Percentiles rank a stretch among this genome's conserved stretches.
Evolutionary conservation across 495 filamentous ascomycete genomes (phyloP).

Genomic region (Penicillium angulare): DNA sequence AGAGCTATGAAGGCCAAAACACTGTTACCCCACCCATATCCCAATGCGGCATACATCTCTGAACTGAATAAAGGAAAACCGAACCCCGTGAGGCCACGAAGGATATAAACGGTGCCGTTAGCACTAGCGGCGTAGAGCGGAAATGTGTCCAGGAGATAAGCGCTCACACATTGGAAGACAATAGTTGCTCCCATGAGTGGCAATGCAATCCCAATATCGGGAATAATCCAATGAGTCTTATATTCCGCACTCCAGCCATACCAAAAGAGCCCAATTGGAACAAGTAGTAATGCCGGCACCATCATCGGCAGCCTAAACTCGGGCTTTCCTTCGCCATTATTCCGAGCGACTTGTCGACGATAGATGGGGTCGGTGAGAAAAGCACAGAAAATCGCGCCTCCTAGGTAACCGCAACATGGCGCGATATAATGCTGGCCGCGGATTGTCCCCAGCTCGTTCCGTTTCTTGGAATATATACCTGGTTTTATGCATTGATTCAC

Average conservation of each 20-base stretch:
- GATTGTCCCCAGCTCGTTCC: too few species aligned
- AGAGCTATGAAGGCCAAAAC: slow-evolving; percentile 45
- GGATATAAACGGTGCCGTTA: slow-evolving; percentile 42
- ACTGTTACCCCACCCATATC: slow-evolving; percentile 47
- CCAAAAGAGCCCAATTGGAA: slow-evolving; percentile 14
- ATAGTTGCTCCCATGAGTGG: slow-evolving; percentile 53
- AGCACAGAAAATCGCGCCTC: slow-evolving; percentile 60
- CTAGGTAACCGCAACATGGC: slow-evolving; percentile 62
- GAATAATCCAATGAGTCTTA: slow-evolving; percentile 51
- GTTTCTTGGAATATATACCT: too few species aligned
- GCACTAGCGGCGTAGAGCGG: slow-evolving; percentile 51
- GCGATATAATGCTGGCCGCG: slow-evolving; percentile 73
- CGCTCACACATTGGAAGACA: slow-evolving; percentile 53
- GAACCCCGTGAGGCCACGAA: slow-evolving; percentile 39
- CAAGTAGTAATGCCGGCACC: neutral
- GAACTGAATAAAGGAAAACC: slow-evolving; percentile 42
- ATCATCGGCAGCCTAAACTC: slow-evolving; percentile 72
- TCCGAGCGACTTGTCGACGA: slow-evolving; percentile 53
- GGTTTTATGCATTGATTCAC: too few species aligned
- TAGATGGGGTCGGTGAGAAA: slow-evolving; percentile 66
- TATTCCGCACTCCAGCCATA: slow-evolving; percentile 45
- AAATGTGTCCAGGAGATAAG: slow-evolving; percentile 60
- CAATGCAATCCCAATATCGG: slow-evolving; percentile 49
- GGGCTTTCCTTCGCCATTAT: slow-evolving; percentile 55
- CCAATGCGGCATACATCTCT: slow-evolving; percentile 28